Conservation (phyloP, 768 basidiomycete genomes). For the Phanerochaete carnosa region DNA sequence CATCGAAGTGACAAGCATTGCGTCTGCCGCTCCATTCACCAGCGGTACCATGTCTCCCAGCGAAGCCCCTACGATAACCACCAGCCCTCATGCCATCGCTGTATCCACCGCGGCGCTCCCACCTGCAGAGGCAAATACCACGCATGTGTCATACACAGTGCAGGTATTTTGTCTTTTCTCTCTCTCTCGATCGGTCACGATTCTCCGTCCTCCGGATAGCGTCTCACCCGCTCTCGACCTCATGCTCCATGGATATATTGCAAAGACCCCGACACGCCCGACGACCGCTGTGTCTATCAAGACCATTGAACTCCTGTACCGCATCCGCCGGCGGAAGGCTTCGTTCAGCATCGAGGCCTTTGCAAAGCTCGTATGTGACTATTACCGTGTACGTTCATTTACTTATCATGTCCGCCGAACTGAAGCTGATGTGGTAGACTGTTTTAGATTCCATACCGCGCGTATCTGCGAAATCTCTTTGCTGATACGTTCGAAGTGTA, state of each 20-base stretch:
- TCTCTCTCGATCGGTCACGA: background rate
- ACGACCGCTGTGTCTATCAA: slow-evolving; percentile 5
- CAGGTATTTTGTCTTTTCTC: background rate
- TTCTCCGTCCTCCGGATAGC: slow-evolving; percentile 1
- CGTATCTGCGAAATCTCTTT: slow-evolving; percentile 22
- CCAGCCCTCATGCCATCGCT: too few relatives aligned
- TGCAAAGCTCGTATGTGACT: slow-evolving; percentile 12
- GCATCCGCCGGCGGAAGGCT: slow-evolving; percentile 5
- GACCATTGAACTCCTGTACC: slow-evolving; percentile 8
- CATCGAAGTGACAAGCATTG: too few relatives aligned
- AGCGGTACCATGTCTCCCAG: too few relatives aligned
- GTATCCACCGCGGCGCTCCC: too few relatives aligned
- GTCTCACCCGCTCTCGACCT: slow-evolving; percentile 10
- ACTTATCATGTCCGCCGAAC: background rate
- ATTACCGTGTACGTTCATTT: slow-evolving; percentile 9
- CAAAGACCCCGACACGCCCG: background rate
- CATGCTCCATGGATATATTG: slow-evolving; percentile 7
- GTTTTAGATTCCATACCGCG: slow-evolving; percentile 25
- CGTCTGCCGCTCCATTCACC: too few relatives aligned
- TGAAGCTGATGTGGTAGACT: background rate
- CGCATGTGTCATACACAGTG: slow-evolving; percentile 2
- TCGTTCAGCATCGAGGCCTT: slow-evolving; percentile 16
- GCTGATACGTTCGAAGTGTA: slow-evolving; percentile 34
- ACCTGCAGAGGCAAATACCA: too few relatives aligned
- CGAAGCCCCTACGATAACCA: too few relatives aligned